Base-by-base conservation (phyloP, 2,329 filamentous ascomycete genomes). In the Penicillium sp. region DNA sequence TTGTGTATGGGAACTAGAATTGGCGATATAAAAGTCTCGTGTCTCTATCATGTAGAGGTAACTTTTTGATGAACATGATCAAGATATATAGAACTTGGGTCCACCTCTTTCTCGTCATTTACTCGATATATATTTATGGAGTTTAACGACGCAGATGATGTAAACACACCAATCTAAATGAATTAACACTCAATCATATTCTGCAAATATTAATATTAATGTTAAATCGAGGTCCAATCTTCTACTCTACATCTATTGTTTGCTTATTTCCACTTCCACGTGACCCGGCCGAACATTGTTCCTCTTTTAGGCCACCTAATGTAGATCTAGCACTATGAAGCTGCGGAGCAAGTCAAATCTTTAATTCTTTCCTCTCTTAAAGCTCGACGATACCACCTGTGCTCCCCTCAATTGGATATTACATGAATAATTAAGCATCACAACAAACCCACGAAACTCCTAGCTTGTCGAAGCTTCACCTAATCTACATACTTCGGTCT, bases 251-350 rank as follows among this genome's bases (percentile, higher is more conserved):
- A 31, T 25, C 10, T 4, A 12, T 6, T 45, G 40, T 43, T 28
- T 17, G 16, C 26, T n/a, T n/a, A 25, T 35, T n/a, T 35, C 28
- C 42, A 7, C 16, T 36, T 2, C 4, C 63, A 65, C 63, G 63
- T 65, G 63, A 65, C 51, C 48, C 50, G 57, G 60, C 45, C n/a
- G 40, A 63, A 63, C 55, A 59, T 63, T 61, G 43, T 62, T 61
- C 61, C 58, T 37, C 33, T 44, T 50, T 44, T 46, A 55, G 53
- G 53, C 53, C 53, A 55, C 53, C 47, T 55, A 58, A 56, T 50
- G 37, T 44, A 47, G 47, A 43, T 47, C 53, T 40, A 58, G n/a
- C 35, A 33, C 35, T 30, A 36, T n/a, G 38, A 33, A 26, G 45
- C 42, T 33, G 53, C 37, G 38, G 43, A 58, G 42, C 26, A 30